Base-by-base conservation (phyloP, 2,329 filamentous ascomycete species). In the Verticillium alfalfae region DNA sequence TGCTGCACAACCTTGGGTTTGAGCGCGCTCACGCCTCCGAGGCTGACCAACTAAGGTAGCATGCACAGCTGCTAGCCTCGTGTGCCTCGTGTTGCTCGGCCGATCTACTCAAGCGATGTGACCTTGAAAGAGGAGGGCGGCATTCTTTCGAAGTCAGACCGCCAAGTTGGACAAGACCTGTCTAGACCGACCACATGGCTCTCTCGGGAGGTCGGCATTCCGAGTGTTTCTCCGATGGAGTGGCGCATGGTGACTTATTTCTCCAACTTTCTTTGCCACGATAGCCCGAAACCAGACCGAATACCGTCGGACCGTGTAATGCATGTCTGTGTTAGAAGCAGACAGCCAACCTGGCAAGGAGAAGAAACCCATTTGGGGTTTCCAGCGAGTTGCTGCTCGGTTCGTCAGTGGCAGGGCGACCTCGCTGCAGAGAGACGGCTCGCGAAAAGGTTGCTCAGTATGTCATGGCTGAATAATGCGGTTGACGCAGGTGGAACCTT, bases 1-100 rank as follows among this genome's bases (percentile, higher is more conserved):
- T 67, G 56, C 68, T 69, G 68, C 67, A 68, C 63, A 63, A 69
- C 67, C 64, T 63, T 63, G 59, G 61, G 34, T 58, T 54, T 59
- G 54, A 56, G 26, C 54, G 26, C 54, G 26, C 54, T 56, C 54
- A 13, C 54, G n/a, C 54, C 54, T n/a, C 54, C 54, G 34, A 34
- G 54, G 54, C 26, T 56, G 26, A n/a, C n/a, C 18, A 12, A 18
- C 45, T 13, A 10, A 31, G 26, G 26, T 31, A 31, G 26, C 26
- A 31, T 31, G 26, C 26, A 31, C 26, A 31, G 26, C 26, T 31
- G 45, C 18, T 49, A 49, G 45, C 45, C 45, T 49, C 8, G n/a
- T 49, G 9, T 49, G 18, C 18, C 45, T 49, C 54, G 54, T 56
- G 54, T 56, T 56, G 26, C 34, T 56, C 34, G 26, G 54, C 22